Conservation (phyloP, 768 basidiomycete genomes). For the Mrakia frigida region DNA sequence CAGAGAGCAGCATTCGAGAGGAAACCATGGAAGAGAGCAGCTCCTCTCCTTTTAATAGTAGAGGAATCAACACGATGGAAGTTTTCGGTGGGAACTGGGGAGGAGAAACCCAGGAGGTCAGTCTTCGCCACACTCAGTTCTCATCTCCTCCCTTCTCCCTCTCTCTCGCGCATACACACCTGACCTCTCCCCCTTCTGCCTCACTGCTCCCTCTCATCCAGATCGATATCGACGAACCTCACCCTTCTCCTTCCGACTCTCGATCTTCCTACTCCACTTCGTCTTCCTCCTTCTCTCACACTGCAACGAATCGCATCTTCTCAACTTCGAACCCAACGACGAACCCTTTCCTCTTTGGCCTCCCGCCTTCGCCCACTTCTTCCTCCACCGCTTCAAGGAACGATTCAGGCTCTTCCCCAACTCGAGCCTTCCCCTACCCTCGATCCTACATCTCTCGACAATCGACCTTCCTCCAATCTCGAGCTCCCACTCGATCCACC, state of each 20-base stretch:
- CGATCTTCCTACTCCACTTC: not conserved
- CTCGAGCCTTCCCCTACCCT: not conserved
- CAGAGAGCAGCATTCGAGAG: slow-evolving; percentile 18
- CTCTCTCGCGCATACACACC: not conserved
- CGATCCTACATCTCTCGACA: not conserved
- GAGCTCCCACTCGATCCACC: not conserved
- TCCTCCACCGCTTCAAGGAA: not conserved
- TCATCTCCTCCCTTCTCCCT: not conserved
- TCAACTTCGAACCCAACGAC: not conserved
- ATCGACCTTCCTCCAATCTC: not conserved
- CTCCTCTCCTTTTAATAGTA: not conserved
- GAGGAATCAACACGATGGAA: not conserved
- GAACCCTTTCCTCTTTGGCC: not conserved
- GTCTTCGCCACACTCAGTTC: not conserved
- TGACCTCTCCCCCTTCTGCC: not conserved
- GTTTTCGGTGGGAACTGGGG: not conserved
- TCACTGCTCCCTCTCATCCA: not conserved
- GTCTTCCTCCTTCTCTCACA: not conserved
- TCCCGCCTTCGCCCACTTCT: not conserved
- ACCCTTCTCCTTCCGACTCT: not conserved
- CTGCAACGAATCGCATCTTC: not conserved
- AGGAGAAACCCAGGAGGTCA: not conserved
- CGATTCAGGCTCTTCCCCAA: not conserved
- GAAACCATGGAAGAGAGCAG: not conserved
- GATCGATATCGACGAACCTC: not conserved